phyloP scores from a whole-genome alignment of 2,329 filamentous ascomycete genomes.

The Hypoxylon sp. region DNA sequence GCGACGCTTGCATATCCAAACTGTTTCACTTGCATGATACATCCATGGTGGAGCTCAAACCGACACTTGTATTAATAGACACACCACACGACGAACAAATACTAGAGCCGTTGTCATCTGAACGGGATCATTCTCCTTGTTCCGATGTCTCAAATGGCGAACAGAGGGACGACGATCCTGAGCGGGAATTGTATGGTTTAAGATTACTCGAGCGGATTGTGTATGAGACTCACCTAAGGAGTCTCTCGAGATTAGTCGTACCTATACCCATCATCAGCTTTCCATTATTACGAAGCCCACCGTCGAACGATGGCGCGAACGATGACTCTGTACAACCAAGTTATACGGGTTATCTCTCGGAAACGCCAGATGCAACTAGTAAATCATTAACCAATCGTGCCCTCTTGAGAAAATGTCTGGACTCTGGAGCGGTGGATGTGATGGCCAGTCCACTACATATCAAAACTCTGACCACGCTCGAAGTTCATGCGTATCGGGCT shows the following conservation, averaged over 20 bases:
- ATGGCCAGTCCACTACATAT: slow-evolving; percentile 83
- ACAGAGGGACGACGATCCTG: slow-evolving; percentile 59
- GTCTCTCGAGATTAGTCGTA: slow-evolving; percentile 69
- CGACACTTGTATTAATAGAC: slow-evolving; percentile 71
- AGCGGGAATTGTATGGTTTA: slow-evolving; percentile 69
- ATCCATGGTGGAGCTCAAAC: slow-evolving; percentile 66
- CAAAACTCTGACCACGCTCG: slow-evolving; percentile 80
- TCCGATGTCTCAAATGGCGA: slow-evolving; percentile 56
- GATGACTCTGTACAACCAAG: slow-evolving; percentile 43
- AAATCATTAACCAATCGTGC: slow-evolving; percentile 58
- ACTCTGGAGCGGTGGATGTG: slow-evolving; percentile 89
- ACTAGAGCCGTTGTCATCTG: slow-evolving; percentile 55
- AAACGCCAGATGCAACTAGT: slow-evolving; percentile 52
- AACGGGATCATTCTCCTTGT: slow-evolving; percentile 63
- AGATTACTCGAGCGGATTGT: slow-evolving; percentile 69
- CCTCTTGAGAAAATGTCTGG: slow-evolving; percentile 79
- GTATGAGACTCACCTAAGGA: slow-evolving; percentile 70
- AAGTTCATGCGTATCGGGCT: slow-evolving; percentile 86
- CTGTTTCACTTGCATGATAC: slow-evolving; percentile 68
- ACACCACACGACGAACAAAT: slow-evolving; percentile 66
- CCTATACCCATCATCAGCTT: slow-evolving; percentile 68
- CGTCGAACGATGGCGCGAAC: slow-evolving; percentile 54
- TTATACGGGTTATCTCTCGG: slow-evolving; percentile 48
- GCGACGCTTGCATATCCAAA: slow-evolving; percentile 67
- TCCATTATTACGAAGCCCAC: slow-evolving; percentile 50